Evolutionary conservation across 306 rosid species (phyloP), one percentile per base, ranked within the genome.

Genomic region (Fragaria vesca): DNA sequence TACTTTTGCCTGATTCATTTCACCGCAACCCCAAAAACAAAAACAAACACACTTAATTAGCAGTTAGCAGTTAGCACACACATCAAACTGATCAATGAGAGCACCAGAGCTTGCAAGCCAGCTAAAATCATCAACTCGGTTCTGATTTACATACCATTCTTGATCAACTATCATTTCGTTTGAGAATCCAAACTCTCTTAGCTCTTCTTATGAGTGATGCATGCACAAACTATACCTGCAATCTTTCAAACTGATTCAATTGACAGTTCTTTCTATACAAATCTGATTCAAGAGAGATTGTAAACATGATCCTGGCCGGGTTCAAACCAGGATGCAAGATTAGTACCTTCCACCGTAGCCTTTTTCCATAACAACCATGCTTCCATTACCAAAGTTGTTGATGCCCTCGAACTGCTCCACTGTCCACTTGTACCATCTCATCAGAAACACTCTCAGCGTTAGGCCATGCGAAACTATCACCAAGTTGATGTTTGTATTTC

Each of bases 391-490:
- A 71, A 94, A 52, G 79, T 94, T 94, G 62, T 82, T 71, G 17
- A 94, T 84, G 9, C 86, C 71, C 68, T 94, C 93, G 16, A 92
- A 94, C 70, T 94, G 97, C 52, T 89, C 68, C 5, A 94, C 67
- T 94, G 47, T 89, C 68, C 5, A 94, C 67, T 94, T 89, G 83
- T 90, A 94, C 97, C 97, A 92, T 71, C 97, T 90, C 96, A 90
- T 92, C 4, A 94, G 93, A 62, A 94, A 94, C 63, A 94, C 97
- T 80, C 98, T 63, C 8, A 92, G 89, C 3, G 95, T 94, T 65
- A 92, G 79, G 28, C 97, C 97, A 68, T 94, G 97, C 0, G 95
- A 92, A 63, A 94, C 97, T 1, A 92, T 74, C 0, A 92, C 95
- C 79, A 94, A 79, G 83, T 89, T 94, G 80, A 94, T 89, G 63